Percentiles rank a stretch among this genome's conserved stretches.
Evolutionary conservation across 768 basidiomycete species (phyloP).

Genomic region (Phaeotremella fagi): DNA sequence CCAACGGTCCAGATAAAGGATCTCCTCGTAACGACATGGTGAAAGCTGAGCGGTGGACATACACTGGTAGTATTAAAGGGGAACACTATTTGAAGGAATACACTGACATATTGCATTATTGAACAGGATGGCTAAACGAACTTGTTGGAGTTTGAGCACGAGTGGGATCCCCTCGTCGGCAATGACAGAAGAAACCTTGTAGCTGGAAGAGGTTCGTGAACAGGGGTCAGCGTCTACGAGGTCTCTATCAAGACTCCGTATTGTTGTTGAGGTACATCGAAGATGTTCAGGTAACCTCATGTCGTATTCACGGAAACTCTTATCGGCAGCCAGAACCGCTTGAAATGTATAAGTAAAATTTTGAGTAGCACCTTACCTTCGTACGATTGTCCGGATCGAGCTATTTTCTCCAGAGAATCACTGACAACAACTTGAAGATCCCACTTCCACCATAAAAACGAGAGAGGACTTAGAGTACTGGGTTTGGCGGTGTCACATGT

Average conservation of each 20-base stretch:
- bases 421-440: neutral
- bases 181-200: neutral
- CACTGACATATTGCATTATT: neutral
- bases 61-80: neutral
- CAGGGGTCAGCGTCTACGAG: neutral
- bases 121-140: neutral
- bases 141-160: neutral
- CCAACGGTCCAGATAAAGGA: neutral
- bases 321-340: neutral
- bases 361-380: neutral
- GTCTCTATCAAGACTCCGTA: neutral
- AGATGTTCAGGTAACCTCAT: neutral
- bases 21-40: neutral
- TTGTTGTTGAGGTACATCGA: neutral
- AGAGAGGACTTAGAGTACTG: neutral
- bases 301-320: neutral
- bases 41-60: neutral
- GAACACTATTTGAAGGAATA: neutral
- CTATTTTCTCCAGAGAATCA: neutral
- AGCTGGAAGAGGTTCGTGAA: neutral
- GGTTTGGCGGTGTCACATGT: neutral
- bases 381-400: neutral
- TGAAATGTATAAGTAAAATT: neutral
- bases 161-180: neutral
- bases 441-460: neutral